These are phyloP conservation scores for Excoecaria cochinchinensis DNA, from an alignment of 345 rosid species.

Conservation along the genomic window DNA sequence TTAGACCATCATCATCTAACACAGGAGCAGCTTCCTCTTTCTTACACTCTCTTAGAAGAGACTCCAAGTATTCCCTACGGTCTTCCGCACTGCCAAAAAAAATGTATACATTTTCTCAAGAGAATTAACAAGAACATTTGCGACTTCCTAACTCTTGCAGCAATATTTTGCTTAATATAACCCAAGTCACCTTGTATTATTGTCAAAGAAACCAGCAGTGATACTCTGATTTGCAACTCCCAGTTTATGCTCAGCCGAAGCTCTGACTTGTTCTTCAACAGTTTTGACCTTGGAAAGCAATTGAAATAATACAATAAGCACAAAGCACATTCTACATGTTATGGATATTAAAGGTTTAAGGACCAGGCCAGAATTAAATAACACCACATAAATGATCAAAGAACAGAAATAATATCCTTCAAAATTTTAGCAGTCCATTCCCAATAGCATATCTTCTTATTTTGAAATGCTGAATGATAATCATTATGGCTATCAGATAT, in stretches of 20 bases:
- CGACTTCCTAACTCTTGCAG: not conserved
- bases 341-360: not conserved
- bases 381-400: not conserved
- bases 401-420: not conserved
- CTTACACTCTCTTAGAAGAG: conserved; percentile 80
- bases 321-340: not conserved
- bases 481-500: not conserved
- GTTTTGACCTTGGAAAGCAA: conserved; percentile 62
- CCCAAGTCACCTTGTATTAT: conserved; percentile 68
- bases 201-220: conserved; percentile 96
- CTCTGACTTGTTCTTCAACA: conserved; percentile 96
- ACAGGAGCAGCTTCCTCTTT: conserved; percentile 94
- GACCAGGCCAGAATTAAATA: not conserved
- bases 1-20: conserved; percentile 78
- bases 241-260: conserved; percentile 91
- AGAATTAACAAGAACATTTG: conserved; percentile 8
- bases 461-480: not conserved
- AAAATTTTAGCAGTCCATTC: not conserved
- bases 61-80: conserved; percentile 86
- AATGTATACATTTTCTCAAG: conserved; percentile 13
- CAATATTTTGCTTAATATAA: conserved; percentile 8
- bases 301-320: not conserved
- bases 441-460: too few species aligned
- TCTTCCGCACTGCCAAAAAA: conserved; percentile 73
- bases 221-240: conserved; percentile 98